Base-by-base conservation (phyloP, 1,284 basidiomycete genomes). In the Pascua sp. region DNA sequence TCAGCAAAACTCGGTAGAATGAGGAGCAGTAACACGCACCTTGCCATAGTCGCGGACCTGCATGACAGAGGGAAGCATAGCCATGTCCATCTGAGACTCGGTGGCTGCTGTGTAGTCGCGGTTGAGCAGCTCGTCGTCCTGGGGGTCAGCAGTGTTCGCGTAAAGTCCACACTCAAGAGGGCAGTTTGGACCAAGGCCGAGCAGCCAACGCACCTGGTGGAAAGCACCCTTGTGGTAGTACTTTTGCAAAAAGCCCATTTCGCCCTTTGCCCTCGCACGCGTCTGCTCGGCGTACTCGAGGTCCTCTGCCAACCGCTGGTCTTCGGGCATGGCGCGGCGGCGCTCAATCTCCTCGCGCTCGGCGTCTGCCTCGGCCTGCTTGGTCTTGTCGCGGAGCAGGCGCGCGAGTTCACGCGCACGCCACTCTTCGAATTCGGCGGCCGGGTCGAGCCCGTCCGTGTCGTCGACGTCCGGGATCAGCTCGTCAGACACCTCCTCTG, bases 141-240 rank as follows among this genome's bases (percentile, higher is more conserved):
- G 70, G 16, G 32, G 40, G 44, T 53, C 51, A 53, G 51, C 51
- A 18, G 5, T 13, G 37, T 44, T n/a, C n/a, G 16, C n/a, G 17
- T 12, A 16, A 16, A 18, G 10, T n/a, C n/a, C n/a, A n/a, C n/a
- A n/a, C n/a, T n/a, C n/a, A n/a, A n/a, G n/a, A n/a, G n/a, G n/a
- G n/a, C n/a, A n/a, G n/a, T n/a, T n/a, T n/a, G n/a, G n/a, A n/a
- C n/a, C 24, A 24, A 40, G 41, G 11, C 5, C 15, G 44, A 36
- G 11, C 8, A 39, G 38, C 24, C 24, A 3, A 32, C 24, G 3
- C 59, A 88, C 91, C 82, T 90, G 91, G 77, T 96, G 93, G 82
- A 98, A 98, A 58, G 93, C 94, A 68, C 96, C 96, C 79, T 97
- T 98, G 81, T 98, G 96, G 85, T 93, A 98, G 75, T 97, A 98